A percentile compares a stretch with the other conserved stretches of the same genome.
These are phyloP conservation scores for Apiospora koreana DNA, from an alignment of 2,329 filamentous ascomycete species.

Conservation along the genomic window DNA sequence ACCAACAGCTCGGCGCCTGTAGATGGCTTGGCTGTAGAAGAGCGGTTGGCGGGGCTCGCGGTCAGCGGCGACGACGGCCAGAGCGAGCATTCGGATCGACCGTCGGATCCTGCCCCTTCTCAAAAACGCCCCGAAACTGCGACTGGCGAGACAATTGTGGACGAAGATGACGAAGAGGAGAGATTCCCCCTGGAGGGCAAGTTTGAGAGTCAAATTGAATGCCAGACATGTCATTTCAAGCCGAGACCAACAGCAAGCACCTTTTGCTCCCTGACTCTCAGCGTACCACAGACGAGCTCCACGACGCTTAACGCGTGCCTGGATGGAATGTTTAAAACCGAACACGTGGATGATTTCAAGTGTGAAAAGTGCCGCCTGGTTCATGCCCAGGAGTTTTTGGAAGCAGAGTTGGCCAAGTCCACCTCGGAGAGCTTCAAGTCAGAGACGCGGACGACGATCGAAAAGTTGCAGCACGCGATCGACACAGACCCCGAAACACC, in stretches of 20 bases:
- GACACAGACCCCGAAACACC: slow-evolving; percentile 79
- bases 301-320: slow-evolving; percentile 87
- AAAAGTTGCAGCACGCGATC: slow-evolving; percentile 68
- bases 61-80: slow-evolving; percentile 23
- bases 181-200: slow-evolving; percentile 91
- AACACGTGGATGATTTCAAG: slow-evolving; percentile 95
- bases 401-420: slow-evolving; percentile 58
- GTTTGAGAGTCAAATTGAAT: slow-evolving; percentile 94
- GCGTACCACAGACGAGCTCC: slow-evolving; percentile 80
- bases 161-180: slow-evolving; percentile 57
- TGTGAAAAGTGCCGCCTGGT: slow-evolving; percentile 91
- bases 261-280: slow-evolving; percentile 90
- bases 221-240: slow-evolving; percentile 84
- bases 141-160: slow-evolving; percentile 22
- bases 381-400: slow-evolving; percentile 69
- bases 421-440: slow-evolving; percentile 53
- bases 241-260: slow-evolving; percentile 80
- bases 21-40: slow-evolving; percentile 29
- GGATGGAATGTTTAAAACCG: slow-evolving; percentile 90
- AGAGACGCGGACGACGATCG: slow-evolving; percentile 58
- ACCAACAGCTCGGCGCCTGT: slow-evolving; percentile 20
- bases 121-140: slow-evolving; percentile 15
- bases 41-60: slow-evolving; percentile 32
- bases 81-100: slow-evolving; percentile 14
- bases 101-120: slow-evolving; percentile 15